These are phyloP conservation scores for Penicillium frequentans DNA, from an alignment of 2,329 filamentous ascomycete genomes.

Conservation along the genomic window DNA sequence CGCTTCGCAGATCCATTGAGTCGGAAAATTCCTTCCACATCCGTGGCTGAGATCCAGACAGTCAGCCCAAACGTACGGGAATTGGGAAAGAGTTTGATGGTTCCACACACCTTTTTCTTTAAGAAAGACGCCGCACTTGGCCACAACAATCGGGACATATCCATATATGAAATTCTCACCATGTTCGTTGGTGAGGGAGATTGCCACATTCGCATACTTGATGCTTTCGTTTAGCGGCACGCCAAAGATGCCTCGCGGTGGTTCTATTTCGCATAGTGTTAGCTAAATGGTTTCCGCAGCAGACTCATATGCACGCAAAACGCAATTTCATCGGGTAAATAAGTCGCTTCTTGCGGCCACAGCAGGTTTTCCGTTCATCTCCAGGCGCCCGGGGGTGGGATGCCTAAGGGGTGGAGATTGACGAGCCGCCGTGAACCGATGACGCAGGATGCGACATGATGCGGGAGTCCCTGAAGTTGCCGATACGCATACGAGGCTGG, in stretches of 20 bases:
- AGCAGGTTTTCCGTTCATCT: neutral
- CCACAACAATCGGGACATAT: conserved; percentile 96
- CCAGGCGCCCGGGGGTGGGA: neutral
- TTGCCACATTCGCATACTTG: conserved; percentile 95
- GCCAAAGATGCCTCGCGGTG: conserved; percentile 81
- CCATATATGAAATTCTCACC: conserved; percentile 97
- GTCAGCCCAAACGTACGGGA: conserved; percentile 19
- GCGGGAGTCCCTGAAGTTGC: neutral
- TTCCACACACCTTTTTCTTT: conserved; percentile 84
- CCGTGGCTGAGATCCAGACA: conserved; percentile 65
- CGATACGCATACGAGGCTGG: neutral
- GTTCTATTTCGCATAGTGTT: conserved; percentile 17
- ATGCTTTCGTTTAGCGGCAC: conserved; percentile 92
- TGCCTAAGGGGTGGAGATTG: neutral
- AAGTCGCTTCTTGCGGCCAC: neutral
- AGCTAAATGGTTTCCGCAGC: conserved; percentile 4
- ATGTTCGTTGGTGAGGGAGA: conserved; percentile 88
- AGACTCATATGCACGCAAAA: neutral
- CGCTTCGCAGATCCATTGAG: conserved; percentile 94
- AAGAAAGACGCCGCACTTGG: conserved; percentile 94
- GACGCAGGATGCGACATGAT: neutral
- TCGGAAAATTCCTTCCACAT: conserved; percentile 94
- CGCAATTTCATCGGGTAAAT: neutral
- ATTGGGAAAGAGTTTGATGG: neutral
- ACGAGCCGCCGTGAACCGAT: neutral